Evolutionary conservation across 2,329 filamentous ascomycete species (phyloP).

Genomic region (Helotiales sp.): DNA sequence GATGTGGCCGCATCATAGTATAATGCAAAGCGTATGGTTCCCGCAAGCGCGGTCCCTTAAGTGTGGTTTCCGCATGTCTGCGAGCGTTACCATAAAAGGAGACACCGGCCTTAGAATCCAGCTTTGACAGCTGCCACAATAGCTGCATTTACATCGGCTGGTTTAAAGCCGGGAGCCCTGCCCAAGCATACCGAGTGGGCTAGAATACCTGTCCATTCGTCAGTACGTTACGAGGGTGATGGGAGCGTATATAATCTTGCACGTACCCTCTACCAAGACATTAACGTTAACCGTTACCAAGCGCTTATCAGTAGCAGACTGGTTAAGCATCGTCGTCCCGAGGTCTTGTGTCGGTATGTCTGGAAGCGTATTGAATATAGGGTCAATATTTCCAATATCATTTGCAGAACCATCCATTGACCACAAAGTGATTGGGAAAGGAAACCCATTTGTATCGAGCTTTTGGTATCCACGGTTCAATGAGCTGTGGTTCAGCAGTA

Average conservation of each 20-base stretch:
- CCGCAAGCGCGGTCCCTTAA: too few species aligned
- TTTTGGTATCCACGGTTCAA: constrained; percentile 16
- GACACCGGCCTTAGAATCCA: constrained; percentile 2
- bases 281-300: constrained; percentile 34
- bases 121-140: constrained; percentile 27
- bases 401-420: not conserved
- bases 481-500: not conserved
- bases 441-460: constrained; percentile 18
- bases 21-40: not conserved
- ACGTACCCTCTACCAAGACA: constrained; percentile 34
- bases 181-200: constrained; percentile 33
- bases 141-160: constrained; percentile 35
- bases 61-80: not conserved
- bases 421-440: constrained; percentile 16
- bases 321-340: not conserved
- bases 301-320: constrained; percentile 15
- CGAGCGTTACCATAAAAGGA: not conserved
- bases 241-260: not conserved
- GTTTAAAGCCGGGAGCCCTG: constrained; percentile 33
- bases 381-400: constrained; percentile 20
- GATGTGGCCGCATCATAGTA: not conserved
- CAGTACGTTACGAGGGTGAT: not conserved
- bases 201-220: constrained; percentile 27
- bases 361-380: constrained; percentile 19
- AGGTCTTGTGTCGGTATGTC: not conserved